Evolutionary conservation across 1,284 basidiomycete genomes (phyloP).

Genomic region (Microbotryum lychnidis-dioicae): DNA sequence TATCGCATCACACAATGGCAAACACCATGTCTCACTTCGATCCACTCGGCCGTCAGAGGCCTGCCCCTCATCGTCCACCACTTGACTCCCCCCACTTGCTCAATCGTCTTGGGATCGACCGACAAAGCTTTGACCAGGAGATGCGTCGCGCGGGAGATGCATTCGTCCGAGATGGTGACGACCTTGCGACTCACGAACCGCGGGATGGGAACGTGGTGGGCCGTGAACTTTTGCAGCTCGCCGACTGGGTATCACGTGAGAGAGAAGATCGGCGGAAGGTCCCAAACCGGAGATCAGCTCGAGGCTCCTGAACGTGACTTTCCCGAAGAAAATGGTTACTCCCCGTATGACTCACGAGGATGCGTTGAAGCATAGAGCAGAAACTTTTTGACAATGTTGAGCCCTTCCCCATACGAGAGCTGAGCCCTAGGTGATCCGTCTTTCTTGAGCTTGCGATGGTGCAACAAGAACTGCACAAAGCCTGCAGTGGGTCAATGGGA

Average conservation of each 20-base stretch:
- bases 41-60: slow-evolving; percentile 35
- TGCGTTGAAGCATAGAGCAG: slow-evolving; percentile 26
- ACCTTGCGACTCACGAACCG: slow-evolving; percentile 18
- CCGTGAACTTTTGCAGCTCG: slow-evolving; percentile 44
- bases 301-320: not conserved
- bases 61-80: slow-evolving; percentile 34
- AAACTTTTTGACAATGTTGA: slow-evolving; percentile 31
- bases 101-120: slow-evolving; percentile 36
- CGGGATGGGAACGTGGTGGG: slow-evolving; percentile 38
- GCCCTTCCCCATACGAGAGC: slow-evolving; percentile 31
- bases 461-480: slow-evolving; percentile 26
- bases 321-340: not conserved
- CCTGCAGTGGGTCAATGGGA: slow-evolving; percentile 5
- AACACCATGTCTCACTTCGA: slow-evolving; percentile 34
- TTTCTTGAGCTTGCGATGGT: slow-evolving; percentile 17
- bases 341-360: not conserved
- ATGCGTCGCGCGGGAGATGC: slow-evolving; percentile 38
- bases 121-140: slow-evolving; percentile 40
- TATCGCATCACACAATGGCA: too few relatives aligned
- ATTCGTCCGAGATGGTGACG: slow-evolving; percentile 39
- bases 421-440: slow-evolving; percentile 23
- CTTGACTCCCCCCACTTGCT: slow-evolving; percentile 35
- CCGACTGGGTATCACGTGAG: slow-evolving; percentile 37
- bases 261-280: not conserved
- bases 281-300: not conserved